Evolutionary conservation across 805 yeast genomes (phyloP), one percentile per base, ranked within the genome.

Genomic region (Ogataea trehaloabstinens): DNA sequence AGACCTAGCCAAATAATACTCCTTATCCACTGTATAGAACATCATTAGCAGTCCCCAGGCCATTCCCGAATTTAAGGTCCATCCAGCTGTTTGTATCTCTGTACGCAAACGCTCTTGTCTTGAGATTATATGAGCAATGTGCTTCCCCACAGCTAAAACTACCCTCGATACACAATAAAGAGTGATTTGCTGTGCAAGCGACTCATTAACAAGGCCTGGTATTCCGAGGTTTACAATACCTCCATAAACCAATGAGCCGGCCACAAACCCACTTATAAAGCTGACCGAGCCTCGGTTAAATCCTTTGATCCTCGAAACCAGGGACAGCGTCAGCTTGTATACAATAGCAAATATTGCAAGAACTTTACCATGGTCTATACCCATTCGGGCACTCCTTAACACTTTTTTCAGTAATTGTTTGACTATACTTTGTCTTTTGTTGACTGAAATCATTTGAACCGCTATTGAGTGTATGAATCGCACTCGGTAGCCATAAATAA

Each of bases 41-140:
- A 74, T 70, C 90, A 85, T 83, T 27, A 83, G 85, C 19, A 74
- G 54, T 0, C 82, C 91, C 95, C 95, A 85, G 6, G 78, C 68
- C 6, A 78, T 43, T 12, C 82, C 76, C 1, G 89, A 81, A 49
- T 79, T 75, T 31, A 73, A 55, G 31, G 74, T 66, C 88, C 89
- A 85, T 0, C 73, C 58, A 3, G 40, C 31, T 15, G 51, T 52
- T 34, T 65, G 63, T 4, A 71, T 49, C 30, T 43, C 44, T 37
- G 36, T 17, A 5, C 29, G 24, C 24, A 24, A 24, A 11, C 21
- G 28, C 24, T 38, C 16, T 20, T 17, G 19, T 41, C 27, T 41
- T 21, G 58, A 34, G 17, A 63, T 37, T 21, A 52, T 43, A 2
- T 40, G 37, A 16, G 69, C 70, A 10, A 73, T 34, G 31, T 73